phyloP scores from a whole-genome alignment of 2,329 filamentous ascomycete species.

The Xylariaceae sp. region DNA sequence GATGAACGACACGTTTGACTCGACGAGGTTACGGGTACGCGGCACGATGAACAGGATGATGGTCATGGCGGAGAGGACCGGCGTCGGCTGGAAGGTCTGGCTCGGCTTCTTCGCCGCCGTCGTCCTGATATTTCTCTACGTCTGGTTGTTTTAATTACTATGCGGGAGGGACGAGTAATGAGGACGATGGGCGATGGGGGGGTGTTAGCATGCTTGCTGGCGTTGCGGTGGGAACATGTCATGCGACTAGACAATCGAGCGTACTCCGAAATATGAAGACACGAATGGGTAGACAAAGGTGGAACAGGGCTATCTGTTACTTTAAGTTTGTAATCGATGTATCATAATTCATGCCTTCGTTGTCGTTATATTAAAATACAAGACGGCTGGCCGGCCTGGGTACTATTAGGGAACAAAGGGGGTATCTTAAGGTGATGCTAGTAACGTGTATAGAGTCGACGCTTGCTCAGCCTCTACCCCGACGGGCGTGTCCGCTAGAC shows the following conservation, averaged over 20 bases:
- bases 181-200: neutral
- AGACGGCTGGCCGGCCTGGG: slow-evolving; percentile 8
- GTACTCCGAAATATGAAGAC: slow-evolving; percentile 8
- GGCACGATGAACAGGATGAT: slow-evolving; percentile 98
- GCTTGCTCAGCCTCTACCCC: slow-evolving; percentile 21
- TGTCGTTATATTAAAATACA: slow-evolving; percentile 26
- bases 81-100: slow-evolving; percentile 97
- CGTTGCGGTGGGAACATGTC: slow-evolving; percentile 3
- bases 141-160: slow-evolving; percentile 79
- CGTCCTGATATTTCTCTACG: slow-evolving; percentile 82
- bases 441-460: neutral
- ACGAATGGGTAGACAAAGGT: slow-evolving; percentile 12
- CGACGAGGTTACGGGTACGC: slow-evolving; percentile 74
- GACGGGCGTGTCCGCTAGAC: slow-evolving; percentile 24
- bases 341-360: slow-evolving; percentile 36
- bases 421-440: slow-evolving; percentile 29
- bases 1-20: slow-evolving; percentile 95
- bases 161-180: neutral
- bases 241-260: slow-evolving; percentile 5
- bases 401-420: slow-evolving; percentile 15
- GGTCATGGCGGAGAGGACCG: slow-evolving; percentile 89
- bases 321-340: slow-evolving; percentile 34
- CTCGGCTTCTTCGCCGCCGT: slow-evolving; percentile 84
- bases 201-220: neutral
- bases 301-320: slow-evolving; percentile 3